Conservation (phyloP, 1,284 basidiomycete genomes). For the Boletus semigastroideus region DNA sequence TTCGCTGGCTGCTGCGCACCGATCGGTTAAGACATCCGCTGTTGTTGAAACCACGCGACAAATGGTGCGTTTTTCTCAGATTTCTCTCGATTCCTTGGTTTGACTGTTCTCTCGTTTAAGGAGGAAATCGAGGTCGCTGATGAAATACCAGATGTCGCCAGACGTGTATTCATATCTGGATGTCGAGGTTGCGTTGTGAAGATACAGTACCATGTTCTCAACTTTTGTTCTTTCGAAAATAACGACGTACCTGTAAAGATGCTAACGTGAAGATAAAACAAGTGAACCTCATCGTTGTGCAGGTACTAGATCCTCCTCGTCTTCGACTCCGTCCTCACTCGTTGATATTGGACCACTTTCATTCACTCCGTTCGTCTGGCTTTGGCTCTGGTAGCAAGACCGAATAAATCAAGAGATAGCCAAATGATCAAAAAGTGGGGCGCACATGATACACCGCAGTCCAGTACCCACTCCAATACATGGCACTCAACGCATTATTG, state of each 20-base stretch:
- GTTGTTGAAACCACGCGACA: constrained; percentile 73
- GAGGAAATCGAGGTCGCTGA: constrained; percentile 77
- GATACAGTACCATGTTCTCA: background rate
- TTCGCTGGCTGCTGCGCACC: constrained; percentile 81
- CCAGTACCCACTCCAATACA: constrained; percentile 85
- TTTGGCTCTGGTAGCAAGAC: constrained; percentile 22
- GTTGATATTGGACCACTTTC: constrained; percentile 15
- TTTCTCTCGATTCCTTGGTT: background rate
- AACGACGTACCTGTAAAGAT: constrained; percentile 21
- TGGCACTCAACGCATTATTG: constrained; percentile 65
- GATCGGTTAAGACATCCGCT: constrained; percentile 71
- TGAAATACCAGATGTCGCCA: constrained; percentile 86
- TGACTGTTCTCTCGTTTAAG: constrained; percentile 43
- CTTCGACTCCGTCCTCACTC: constrained; percentile 20
- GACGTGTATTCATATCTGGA: constrained; percentile 91
- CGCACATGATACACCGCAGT: constrained; percentile 76
- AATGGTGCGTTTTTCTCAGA: constrained; percentile 50
- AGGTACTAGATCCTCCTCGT: constrained; percentile 35
- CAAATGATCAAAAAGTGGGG: background rate
- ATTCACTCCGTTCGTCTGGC: constrained; percentile 6
- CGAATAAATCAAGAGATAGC: background rate
- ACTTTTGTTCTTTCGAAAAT: constrained; percentile 1
- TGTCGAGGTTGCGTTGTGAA: constrained; percentile 71
- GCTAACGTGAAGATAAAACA: background rate
- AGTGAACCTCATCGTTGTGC: constrained; percentile 36